Evolutionary conservation across 2,329 filamentous ascomycete genomes (phyloP).

Genomic region (Neonectria neomacrospora): DNA sequence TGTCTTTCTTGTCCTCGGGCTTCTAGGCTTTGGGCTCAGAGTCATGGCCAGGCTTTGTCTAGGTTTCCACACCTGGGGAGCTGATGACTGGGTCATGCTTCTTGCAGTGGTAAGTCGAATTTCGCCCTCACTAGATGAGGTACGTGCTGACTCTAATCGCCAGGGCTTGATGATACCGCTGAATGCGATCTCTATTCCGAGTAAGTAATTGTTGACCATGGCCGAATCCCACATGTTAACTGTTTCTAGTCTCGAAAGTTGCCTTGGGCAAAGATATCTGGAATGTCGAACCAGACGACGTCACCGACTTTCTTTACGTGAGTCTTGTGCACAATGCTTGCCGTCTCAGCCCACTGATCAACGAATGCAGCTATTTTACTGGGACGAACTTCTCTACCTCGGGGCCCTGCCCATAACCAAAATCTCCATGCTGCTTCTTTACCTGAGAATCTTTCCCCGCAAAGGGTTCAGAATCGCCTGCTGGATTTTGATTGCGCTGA

Average conservation of each 20-base stretch:
- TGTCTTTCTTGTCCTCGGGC: constrained; percentile 17
- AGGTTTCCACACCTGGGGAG: constrained; percentile 15
- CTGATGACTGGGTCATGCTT: constrained; percentile 27
- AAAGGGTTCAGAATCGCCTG: constrained; percentile 11
- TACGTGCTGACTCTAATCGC: neutral
- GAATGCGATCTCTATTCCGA: constrained; percentile 17
- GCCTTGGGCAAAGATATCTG: constrained; percentile 23
- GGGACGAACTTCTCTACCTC: constrained; percentile 22
- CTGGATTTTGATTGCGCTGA: constrained; percentile 32
- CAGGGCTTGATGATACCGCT: constrained; percentile 22
- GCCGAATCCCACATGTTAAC: neutral
- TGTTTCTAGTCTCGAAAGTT: neutral
- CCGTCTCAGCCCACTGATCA: neutral
- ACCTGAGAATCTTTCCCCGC: constrained; percentile 22
- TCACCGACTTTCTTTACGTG: constrained; percentile 19
- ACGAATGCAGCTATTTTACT: constrained; percentile 17
- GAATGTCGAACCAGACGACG: constrained; percentile 16
- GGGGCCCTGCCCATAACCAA: constrained; percentile 21
- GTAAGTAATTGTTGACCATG: neutral
- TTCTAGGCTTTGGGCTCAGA: constrained; percentile 13
- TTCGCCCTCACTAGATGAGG: neutral
- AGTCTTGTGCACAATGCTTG: neutral
- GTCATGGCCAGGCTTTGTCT: constrained; percentile 12
- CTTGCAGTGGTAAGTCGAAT: constrained; percentile 21
- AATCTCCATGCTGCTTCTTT: constrained; percentile 25